phyloP scores from a whole-genome alignment of 1,284 basidiomycete species.

The Puccinia horiana region DNA sequence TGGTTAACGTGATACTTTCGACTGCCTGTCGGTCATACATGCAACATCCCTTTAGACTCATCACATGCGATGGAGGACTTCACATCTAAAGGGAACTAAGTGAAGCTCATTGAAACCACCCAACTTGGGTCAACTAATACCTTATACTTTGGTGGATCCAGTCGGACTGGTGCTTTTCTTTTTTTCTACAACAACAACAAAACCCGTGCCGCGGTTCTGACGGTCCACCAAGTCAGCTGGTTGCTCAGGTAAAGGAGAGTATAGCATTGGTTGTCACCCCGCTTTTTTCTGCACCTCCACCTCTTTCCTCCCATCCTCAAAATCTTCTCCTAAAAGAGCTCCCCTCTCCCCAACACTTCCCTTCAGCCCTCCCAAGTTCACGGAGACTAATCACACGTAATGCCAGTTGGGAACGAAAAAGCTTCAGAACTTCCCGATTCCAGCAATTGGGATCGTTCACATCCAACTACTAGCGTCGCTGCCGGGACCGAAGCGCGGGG shows the following conservation, averaged over 20 bases:
- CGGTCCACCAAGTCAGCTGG: background rate
- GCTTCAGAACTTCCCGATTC: background rate
- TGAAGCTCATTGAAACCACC: background rate
- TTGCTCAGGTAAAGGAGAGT: background rate
- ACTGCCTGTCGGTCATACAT: background rate
- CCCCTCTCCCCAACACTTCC: background rate
- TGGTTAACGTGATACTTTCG: background rate
- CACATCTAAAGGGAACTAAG: background rate
- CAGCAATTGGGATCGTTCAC: background rate
- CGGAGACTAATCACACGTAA: background rate
- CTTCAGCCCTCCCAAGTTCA: background rate
- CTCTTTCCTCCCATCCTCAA: background rate
- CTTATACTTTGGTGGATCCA: background rate
- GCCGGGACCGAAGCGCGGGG: background rate
- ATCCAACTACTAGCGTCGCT: background rate
- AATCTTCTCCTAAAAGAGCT: background rate
- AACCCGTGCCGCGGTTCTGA: background rate
- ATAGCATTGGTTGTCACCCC: background rate
- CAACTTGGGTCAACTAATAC: background rate
- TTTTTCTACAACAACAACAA: background rate
- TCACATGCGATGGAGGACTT: background rate
- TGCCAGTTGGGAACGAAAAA: background rate
- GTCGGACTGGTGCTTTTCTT: background rate
- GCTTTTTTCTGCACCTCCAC: background rate
- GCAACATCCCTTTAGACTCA: constrained; percentile 8